Percentiles rank a stretch among this genome's conserved stretches.
phyloP scores from a whole-genome alignment of 495 filamentous ascomycete genomes.

The Aspergillus affinis region DNA sequence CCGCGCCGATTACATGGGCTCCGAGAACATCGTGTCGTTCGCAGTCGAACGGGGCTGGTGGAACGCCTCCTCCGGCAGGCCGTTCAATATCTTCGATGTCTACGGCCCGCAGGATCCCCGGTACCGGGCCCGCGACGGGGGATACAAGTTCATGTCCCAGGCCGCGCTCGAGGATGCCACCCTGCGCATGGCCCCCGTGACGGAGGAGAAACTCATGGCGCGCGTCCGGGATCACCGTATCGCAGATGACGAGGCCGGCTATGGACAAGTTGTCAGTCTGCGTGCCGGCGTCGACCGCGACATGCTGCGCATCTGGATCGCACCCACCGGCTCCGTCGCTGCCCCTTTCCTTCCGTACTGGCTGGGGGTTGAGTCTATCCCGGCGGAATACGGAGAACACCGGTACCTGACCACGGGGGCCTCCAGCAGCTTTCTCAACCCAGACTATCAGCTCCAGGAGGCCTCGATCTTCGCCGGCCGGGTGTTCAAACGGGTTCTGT shows the following conservation, averaged over 20 bases:
- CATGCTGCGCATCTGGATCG: not conserved
- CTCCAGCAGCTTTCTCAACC: not conserved
- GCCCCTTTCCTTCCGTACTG: not conserved
- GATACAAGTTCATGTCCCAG: not conserved
- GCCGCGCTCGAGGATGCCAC: not conserved
- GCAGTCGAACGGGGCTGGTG: not conserved
- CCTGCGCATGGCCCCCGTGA: not conserved
- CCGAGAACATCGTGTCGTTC: not conserved
- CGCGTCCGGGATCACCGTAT: not conserved
- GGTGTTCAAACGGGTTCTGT: not conserved
- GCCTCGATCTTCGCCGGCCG: not conserved
- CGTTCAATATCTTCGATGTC: not conserved
- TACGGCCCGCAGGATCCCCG: not conserved
- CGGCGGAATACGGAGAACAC: not conserved
- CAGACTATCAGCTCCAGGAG: not conserved
- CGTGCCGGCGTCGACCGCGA: not conserved
- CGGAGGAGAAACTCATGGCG: not conserved
- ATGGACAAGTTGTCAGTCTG: not conserved
- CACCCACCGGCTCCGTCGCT: not conserved
- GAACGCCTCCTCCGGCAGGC: not conserved
- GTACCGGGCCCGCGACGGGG: not conserved
- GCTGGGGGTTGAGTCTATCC: not conserved
- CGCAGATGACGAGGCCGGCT: not conserved
- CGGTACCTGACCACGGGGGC: not conserved
- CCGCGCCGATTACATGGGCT: not conserved